Percentiles rank a stretch among this genome's conserved stretches.
Evolutionary conservation across 1,284 basidiomycete species (phyloP).

Genomic region (Sanghuangporus sanghuang): DNA sequence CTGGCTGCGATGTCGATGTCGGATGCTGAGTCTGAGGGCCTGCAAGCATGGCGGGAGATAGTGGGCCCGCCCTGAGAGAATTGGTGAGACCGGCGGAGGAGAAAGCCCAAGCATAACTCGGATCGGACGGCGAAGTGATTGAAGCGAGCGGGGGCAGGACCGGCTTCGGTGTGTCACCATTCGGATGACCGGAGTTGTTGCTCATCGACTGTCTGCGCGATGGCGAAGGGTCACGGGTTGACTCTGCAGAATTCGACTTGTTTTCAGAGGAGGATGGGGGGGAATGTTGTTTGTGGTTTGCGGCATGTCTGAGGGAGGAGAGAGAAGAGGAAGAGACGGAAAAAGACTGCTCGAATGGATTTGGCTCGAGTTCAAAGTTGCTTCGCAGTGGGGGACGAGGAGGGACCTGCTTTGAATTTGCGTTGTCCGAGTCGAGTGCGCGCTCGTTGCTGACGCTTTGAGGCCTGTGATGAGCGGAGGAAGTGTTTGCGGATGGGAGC

Average conservation of each 20-base stretch:
- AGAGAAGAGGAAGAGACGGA: slow-evolving; percentile 45
- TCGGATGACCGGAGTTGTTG: slow-evolving; percentile 15
- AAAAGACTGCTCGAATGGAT: slow-evolving; percentile 96
- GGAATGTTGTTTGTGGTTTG: slow-evolving; percentile 25
- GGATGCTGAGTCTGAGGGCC: slow-evolving; percentile 58
- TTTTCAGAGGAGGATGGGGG: slow-evolving; percentile 31
- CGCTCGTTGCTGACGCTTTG: neutral
- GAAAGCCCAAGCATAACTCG: slow-evolving; percentile 71
- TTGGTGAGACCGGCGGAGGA: slow-evolving; percentile 51
- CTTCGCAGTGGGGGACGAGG: slow-evolving; percentile 36
- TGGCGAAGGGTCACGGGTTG: slow-evolving; percentile 3
- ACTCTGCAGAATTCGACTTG: slow-evolving; percentile 20
- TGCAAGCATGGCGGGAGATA: slow-evolving; percentile 93
- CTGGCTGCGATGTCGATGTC: slow-evolving; percentile 28
- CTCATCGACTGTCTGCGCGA: slow-evolving; percentile 14
- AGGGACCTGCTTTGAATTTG: neutral
- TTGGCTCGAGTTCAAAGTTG: slow-evolving; percentile 85
- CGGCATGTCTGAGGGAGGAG: slow-evolving; percentile 39
- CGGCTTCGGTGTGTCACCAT: slow-evolving; percentile 40
- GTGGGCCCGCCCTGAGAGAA: slow-evolving; percentile 85
- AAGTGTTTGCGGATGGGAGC: neutral
- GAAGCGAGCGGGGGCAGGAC: slow-evolving; percentile 84
- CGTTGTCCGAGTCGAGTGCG: neutral
- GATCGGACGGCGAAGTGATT: slow-evolving; percentile 79
- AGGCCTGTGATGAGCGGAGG: neutral